phyloP scores from a whole-genome alignment of 78 protist species.

The Pelomyxa schiedti region DNA sequence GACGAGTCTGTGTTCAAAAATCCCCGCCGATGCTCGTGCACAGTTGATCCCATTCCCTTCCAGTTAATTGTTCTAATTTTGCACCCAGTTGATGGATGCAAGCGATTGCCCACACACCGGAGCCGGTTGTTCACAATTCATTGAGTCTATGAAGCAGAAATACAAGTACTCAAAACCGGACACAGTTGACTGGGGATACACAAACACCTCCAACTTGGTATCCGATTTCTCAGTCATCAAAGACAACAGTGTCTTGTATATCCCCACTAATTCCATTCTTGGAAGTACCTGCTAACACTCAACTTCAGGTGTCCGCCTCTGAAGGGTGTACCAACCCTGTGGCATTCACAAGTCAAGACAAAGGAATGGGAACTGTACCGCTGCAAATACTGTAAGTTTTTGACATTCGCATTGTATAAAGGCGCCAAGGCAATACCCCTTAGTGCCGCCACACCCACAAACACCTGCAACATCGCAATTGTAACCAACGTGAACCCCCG shows the following conservation, averaged over 20 bases:
- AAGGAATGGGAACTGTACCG: constrained; percentile 36
- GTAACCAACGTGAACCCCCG: no score
- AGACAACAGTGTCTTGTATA: neutral
- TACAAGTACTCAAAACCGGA: constrained; percentile 19
- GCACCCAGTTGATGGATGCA: neutral
- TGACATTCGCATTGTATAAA: constrained; percentile 37
- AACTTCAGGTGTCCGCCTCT: neutral
- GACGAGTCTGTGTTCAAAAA: no score
- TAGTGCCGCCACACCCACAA: no score
- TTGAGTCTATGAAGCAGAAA: constrained; percentile 26
- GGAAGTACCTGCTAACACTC: neutral
- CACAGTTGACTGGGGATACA: constrained; percentile 28
- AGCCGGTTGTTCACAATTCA: constrained; percentile 31
- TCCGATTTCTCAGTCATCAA: constrained; percentile 26
- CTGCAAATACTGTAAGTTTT: constrained; percentile 45
- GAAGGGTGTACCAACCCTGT: neutral
- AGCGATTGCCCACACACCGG: constrained; percentile 18
- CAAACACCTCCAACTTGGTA: constrained; percentile 24
- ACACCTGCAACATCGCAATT: no score
- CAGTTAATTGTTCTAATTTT: constrained; percentile 6
- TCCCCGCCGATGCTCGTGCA: neutral
- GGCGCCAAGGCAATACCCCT: no score
- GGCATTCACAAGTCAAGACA: neutral
- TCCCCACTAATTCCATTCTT: neutral
- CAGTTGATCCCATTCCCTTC: neutral